Conservation (phyloP, 306 rosid genomes). For the Rosa chinensis region DNA sequence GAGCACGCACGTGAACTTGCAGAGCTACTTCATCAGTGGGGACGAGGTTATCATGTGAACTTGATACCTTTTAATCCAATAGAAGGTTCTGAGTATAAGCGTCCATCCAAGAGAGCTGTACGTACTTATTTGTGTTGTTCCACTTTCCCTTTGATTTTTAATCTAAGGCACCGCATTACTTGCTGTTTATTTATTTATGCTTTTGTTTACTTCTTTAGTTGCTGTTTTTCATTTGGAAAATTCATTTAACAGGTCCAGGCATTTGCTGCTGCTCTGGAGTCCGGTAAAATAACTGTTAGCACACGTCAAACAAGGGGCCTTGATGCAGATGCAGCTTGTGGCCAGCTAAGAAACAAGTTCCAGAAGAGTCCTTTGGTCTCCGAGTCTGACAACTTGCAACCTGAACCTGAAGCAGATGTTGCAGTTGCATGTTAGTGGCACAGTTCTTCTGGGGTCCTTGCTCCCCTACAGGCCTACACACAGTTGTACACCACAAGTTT, state of each 20-base stretch:
- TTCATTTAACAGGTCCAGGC: slow-evolving; percentile 59
- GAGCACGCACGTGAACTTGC: slow-evolving; percentile 89
- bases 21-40: slow-evolving; percentile 66
- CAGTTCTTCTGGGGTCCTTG: slow-evolving; percentile 16
- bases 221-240: background rate
- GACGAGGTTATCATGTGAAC: slow-evolving; percentile 75
- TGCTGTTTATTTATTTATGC: slow-evolving; percentile 6
- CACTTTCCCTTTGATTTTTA: background rate
- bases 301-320: slow-evolving; percentile 89
- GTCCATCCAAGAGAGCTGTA: slow-evolving; percentile 87
- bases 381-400: slow-evolving; percentile 44
- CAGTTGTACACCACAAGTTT: slow-evolving; percentile 4
- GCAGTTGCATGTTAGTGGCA: slow-evolving; percentile 55
- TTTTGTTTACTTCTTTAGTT: background rate
- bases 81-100: slow-evolving; percentile 81
- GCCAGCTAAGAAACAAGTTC: slow-evolving; percentile 86
- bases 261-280: slow-evolving; percentile 74
- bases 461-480: background rate
- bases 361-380: slow-evolving; percentile 73
- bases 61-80: slow-evolving; percentile 95
- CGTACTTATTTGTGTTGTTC: slow-evolving; percentile 18
- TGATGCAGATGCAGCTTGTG: slow-evolving; percentile 98
- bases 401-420: slow-evolving; percentile 44
- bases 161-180: slow-evolving; percentile 5
- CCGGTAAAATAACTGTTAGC: slow-evolving; percentile 69